phyloP scores from a whole-genome alignment of 192 early-diverging fungal genomes.

The Linnemannia exigua region DNA sequence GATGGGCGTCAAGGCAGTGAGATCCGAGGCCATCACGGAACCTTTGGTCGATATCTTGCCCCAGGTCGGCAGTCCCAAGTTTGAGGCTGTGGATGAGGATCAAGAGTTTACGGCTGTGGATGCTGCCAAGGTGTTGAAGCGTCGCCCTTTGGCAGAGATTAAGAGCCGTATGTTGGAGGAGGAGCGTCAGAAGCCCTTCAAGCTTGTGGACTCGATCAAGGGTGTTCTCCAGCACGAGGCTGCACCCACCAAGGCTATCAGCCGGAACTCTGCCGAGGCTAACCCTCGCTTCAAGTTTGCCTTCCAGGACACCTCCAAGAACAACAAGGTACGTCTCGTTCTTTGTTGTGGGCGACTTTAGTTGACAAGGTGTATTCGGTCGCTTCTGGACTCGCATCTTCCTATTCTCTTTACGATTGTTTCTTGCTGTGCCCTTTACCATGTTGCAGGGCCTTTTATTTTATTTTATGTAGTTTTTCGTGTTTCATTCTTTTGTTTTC shows the following conservation, averaged over 20 bases:
- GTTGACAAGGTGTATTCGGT: too few species aligned
- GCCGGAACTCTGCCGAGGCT: constrained; percentile 28
- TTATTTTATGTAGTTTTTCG: too few species aligned
- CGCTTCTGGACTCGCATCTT: too few species aligned
- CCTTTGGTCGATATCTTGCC: constrained; percentile 68
- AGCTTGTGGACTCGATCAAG: constrained; percentile 43
- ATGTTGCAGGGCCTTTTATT: background rate
- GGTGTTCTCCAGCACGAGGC: constrained; percentile 30
- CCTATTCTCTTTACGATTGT: too few species aligned
- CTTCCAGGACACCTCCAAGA: constrained; percentile 59
- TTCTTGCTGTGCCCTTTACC: too few species aligned
- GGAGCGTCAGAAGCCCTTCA: constrained; percentile 39
- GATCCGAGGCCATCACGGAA: constrained; percentile 59
- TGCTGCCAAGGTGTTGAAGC: constrained; percentile 84
- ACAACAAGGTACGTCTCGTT: constrained; percentile 12
- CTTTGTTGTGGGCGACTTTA: too few species aligned
- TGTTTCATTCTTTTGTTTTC: background rate
- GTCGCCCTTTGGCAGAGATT: constrained; percentile 66
- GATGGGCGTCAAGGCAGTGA: constrained; percentile 69
- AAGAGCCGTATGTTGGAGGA: constrained; percentile 51
- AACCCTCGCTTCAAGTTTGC: constrained; percentile 58
- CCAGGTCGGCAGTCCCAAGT: constrained; percentile 78
- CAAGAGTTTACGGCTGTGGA: constrained; percentile 78
- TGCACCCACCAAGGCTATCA: constrained; percentile 17
- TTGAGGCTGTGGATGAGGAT: constrained; percentile 88